Conservation (phyloP, 768 basidiomycete genomes). For the Neoboletus subvelutipes region DNA sequence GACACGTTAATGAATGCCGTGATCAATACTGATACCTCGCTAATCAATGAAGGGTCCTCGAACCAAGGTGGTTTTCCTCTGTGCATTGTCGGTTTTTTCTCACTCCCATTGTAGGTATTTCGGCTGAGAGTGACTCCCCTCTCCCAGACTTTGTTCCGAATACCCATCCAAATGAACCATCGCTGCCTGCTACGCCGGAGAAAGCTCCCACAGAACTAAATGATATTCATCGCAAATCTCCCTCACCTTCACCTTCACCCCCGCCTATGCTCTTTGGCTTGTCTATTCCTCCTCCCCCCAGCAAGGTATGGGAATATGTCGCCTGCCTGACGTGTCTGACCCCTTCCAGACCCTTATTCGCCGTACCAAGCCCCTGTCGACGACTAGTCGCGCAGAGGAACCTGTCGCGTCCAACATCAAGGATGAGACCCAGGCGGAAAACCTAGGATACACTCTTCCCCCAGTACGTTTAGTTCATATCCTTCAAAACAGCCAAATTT, state of each 20-base stretch:
- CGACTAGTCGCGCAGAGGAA: conserved; percentile 5
- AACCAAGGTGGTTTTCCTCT: conserved; percentile 19
- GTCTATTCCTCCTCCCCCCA: conserved; percentile 25
- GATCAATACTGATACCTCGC: conserved; percentile 35
- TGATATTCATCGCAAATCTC: conserved; percentile 4
- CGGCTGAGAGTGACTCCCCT: conserved; percentile 31
- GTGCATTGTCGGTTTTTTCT: neutral
- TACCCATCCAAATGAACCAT: conserved; percentile 51
- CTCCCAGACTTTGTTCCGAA: conserved; percentile 54
- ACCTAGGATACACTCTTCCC: conserved; percentile 19
- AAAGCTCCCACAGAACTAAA: conserved; percentile 18
- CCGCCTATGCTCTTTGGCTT: conserved; percentile 21
- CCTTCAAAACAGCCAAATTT: neutral
- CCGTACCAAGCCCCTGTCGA: conserved; percentile 20
- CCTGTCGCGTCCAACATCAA: conserved; percentile 3
- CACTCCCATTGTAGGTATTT: neutral
- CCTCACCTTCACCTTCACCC: conserved; percentile 19
- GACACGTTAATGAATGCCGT: conserved; percentile 55
- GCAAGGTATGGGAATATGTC: conserved; percentile 13
- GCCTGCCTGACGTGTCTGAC: neutral
- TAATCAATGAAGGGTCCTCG: conserved; percentile 26
- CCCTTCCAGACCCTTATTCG: conserved; percentile 24
- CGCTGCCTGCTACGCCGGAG: conserved; percentile 28
- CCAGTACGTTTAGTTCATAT: conserved; percentile 21
- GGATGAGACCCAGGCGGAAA: conserved; percentile 10